phyloP scores from a whole-genome alignment of 495 filamentous ascomycete genomes.

The Choiromyces venosus region DNA sequence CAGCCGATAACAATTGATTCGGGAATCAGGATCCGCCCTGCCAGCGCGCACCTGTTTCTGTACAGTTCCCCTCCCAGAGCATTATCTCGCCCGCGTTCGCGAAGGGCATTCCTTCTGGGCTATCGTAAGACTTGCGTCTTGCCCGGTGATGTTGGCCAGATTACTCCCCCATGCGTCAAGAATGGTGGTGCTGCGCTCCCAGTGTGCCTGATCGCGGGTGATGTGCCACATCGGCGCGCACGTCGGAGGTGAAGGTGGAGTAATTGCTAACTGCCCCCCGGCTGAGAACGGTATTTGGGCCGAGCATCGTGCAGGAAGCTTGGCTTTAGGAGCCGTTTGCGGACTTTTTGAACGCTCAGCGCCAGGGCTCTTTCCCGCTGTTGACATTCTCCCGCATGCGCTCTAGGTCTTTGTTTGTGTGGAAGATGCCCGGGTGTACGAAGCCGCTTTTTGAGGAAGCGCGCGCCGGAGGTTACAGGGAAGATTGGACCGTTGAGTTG shows the following conservation, averaged over 20 bases:
- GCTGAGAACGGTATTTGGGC: constrained; percentile 35
- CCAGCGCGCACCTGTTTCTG: constrained; percentile 42
- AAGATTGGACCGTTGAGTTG: constrained; percentile 10
- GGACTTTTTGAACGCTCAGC: constrained; percentile 10
- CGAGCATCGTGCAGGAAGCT: constrained; percentile 42
- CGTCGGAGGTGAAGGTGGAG: constrained; percentile 42
- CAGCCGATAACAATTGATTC: constrained; percentile 45
- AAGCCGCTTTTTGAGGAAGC: constrained; percentile 22
- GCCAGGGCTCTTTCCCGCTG: constrained; percentile 31
- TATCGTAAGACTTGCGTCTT: constrained; percentile 41
- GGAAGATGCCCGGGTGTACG: constrained; percentile 39
- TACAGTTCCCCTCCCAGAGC: constrained; percentile 45
- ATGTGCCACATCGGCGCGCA: constrained; percentile 48
- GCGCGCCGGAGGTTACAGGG: constrained; percentile 6
- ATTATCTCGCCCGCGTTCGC: constrained; percentile 46
- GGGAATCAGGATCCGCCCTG: constrained; percentile 44
- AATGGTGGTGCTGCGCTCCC: constrained; percentile 41
- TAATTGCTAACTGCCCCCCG: constrained; percentile 43
- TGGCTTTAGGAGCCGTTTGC: constrained; percentile 9
- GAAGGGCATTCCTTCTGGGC: constrained; percentile 43
- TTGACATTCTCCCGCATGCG: constrained; percentile 33
- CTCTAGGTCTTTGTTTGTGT: constrained; percentile 40
- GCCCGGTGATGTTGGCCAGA: constrained; percentile 43
- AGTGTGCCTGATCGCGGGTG: constrained; percentile 41
- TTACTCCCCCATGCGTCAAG: constrained; percentile 44